Percentiles rank a stretch among this genome's conserved stretches.
Evolutionary conservation across 2,329 filamentous ascomycete species (phyloP).

Genomic region (Eurotiales sp.): DNA sequence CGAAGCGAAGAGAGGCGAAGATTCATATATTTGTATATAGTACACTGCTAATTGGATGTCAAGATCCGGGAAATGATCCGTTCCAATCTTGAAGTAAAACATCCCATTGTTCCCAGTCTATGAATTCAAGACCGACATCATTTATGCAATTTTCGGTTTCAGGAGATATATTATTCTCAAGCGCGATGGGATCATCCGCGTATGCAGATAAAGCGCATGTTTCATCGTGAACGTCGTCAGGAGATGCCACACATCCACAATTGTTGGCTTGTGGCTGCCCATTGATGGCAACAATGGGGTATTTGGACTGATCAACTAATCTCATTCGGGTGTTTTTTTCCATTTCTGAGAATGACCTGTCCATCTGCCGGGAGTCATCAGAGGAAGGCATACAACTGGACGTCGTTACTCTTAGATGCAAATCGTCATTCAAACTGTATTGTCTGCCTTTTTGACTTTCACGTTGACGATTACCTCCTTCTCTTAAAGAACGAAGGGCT

Average conservation of each 20-base stretch:
- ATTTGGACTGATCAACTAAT: neutral
- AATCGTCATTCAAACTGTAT: neutral
- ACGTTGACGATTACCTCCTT: neutral
- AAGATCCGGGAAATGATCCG: neutral
- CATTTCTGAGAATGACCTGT: too few relatives aligned
- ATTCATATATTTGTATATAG: too few relatives aligned
- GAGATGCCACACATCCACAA: neutral
- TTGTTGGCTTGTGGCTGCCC: neutral
- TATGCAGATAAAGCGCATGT: neutral
- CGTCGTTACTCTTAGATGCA: neutral
- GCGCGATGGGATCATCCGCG: neutral
- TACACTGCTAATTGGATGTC: neutral
- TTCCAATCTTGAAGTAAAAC: neutral
- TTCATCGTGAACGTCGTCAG: neutral
- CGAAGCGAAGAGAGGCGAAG: too few relatives aligned
- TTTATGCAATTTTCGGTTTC: neutral
- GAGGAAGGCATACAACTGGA: neutral
- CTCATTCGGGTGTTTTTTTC: neutral
- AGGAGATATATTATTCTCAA: neutral
- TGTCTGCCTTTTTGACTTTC: neutral
- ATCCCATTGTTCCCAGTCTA: conserved; percentile 1
- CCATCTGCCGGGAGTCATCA: neutral
- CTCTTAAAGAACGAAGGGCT: neutral
- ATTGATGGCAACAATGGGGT: neutral
- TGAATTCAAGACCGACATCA: neutral